phyloP scores from a whole-genome alignment of 805 yeast genomes.

The Hanseniaspora osmophila region DNA sequence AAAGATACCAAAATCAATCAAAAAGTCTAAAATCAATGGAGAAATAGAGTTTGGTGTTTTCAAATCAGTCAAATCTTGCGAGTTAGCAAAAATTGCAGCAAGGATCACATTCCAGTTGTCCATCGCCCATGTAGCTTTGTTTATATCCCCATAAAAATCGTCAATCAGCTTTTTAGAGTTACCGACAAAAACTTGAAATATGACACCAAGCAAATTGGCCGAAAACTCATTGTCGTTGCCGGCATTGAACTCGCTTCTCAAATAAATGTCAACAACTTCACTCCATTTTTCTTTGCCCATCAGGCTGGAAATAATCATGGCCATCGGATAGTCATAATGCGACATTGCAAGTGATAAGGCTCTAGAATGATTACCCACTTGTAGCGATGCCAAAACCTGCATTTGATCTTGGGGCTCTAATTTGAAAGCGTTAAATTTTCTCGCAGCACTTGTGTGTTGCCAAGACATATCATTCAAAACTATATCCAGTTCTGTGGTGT shows the following conservation, averaged over 20 bases:
- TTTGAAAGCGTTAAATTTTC: conserved; percentile 25
- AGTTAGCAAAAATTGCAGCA: conserved; percentile 26
- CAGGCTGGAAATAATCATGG: conserved; percentile 55
- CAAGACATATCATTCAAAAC: conserved; percentile 7
- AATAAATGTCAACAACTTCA: conserved; percentile 42
- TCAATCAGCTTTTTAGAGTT: conserved; percentile 38
- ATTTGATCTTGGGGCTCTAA: conserved; percentile 23
- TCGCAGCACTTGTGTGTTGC: conserved; percentile 10
- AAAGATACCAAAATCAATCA: conserved; percentile 38
- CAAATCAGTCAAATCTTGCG: conserved; percentile 6
- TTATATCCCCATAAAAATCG: conserved; percentile 28
- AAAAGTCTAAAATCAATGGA: conserved; percentile 25
- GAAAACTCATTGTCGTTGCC: conserved; percentile 23
- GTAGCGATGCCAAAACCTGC: conserved; percentile 27
- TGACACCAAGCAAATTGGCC: conserved; percentile 32
- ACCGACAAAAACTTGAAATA: conserved; percentile 54
- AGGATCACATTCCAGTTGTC: conserved; percentile 38
- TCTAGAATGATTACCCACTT: conserved; percentile 48
- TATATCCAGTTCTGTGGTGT: conserved; percentile 18
- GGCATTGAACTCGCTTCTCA: conserved; percentile 29
- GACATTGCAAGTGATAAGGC: conserved; percentile 53
- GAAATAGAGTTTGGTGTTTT: conserved; percentile 8
- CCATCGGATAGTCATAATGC: conserved; percentile 62
- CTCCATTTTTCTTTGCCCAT: conserved; percentile 49
- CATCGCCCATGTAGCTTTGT: conserved; percentile 35